Conservation (phyloP, 345 rosid species). For the Sapria himalayana region DNA sequence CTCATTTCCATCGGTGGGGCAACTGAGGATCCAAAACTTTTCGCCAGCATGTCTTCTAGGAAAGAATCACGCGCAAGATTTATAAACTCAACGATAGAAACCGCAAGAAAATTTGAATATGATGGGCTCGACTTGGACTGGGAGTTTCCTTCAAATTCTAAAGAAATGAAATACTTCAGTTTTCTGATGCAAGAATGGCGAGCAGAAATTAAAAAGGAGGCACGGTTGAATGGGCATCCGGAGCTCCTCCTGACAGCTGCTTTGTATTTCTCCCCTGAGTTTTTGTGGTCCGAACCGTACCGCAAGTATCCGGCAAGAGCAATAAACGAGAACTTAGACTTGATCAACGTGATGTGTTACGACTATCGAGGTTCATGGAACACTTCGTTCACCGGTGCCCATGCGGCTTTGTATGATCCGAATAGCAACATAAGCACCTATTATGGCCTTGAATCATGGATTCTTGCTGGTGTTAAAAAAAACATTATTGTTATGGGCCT, state of each 20-base stretch:
- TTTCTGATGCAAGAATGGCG: slow-evolving; percentile 23
- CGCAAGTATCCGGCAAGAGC: slow-evolving; percentile 16
- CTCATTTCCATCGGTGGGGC: slow-evolving; percentile 30
- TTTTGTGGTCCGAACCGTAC: slow-evolving; percentile 6
- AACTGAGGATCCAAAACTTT: slow-evolving; percentile 7
- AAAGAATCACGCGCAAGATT: slow-evolving; percentile 12
- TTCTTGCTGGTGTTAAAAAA: slow-evolving; percentile 22
- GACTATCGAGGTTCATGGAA: slow-evolving; percentile 39
- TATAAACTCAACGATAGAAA: slow-evolving; percentile 23
- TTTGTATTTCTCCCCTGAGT: slow-evolving; percentile 23
- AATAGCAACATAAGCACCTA: slow-evolving; percentile 36
- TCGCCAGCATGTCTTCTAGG: slow-evolving; percentile 17
- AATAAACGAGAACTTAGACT: slow-evolving; percentile 27
- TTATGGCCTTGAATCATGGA: slow-evolving; percentile 34
- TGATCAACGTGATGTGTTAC: slow-evolving; percentile 38
- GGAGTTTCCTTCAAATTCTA: slow-evolving; percentile 24
- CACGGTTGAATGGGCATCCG: slow-evolving; percentile 13
- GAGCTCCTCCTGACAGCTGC: slow-evolving; percentile 35
- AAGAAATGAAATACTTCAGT: slow-evolving; percentile 21
- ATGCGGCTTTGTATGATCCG: slow-evolving; percentile 37
- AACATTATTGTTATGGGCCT: slow-evolving; percentile 39
- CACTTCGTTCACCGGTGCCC: slow-evolving; percentile 21
- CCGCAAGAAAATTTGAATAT: slow-evolving; percentile 23
- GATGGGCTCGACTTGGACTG: slow-evolving; percentile 48
- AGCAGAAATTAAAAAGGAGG: slow-evolving; percentile 14